These are phyloP conservation scores for Amanita inopinata DNA, from an alignment of 768 basidiomycete genomes.

Conservation along the genomic window DNA sequence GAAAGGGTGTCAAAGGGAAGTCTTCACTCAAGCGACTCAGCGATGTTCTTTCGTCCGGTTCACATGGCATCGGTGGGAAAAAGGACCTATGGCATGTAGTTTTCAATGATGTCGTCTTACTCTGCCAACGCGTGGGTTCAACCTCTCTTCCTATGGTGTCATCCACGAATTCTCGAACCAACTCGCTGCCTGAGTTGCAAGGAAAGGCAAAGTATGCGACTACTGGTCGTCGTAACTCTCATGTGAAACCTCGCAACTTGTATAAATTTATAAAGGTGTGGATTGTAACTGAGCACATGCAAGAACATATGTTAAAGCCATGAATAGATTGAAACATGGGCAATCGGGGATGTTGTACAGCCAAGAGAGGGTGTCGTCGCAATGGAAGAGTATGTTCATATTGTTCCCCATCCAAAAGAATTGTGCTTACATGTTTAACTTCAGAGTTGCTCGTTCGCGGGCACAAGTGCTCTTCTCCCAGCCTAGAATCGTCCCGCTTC, in stretches of 20 bases:
- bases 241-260: conserved; percentile 80
- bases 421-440: conserved; percentile 8
- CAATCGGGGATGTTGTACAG: conserved; percentile 65
- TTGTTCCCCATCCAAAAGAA: conserved; percentile 1
- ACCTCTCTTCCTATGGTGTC: conserved; percentile 76
- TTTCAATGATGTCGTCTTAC: conserved; percentile 91
- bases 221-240: conserved; percentile 62
- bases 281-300: conserved; percentile 5
- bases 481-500: conserved; percentile 60
- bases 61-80: conserved; percentile 52
- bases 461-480: conserved; percentile 46
- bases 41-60: conserved; percentile 58
- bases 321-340: conserved; percentile 77
- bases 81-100: conserved; percentile 91
- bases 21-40: conserved; percentile 84
- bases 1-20: conserved; percentile 68
- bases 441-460: conserved; percentile 64
- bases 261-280: conserved; percentile 87
- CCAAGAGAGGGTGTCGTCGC: conserved; percentile 75
- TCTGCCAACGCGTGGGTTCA: conserved; percentile 84
- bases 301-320: conserved; percentile 7
- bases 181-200: conserved; percentile 74
- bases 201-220: conserved; percentile 81
- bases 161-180: conserved; percentile 56
- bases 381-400: conserved; percentile 75